Percentiles rank a stretch among this genome's conserved stretches.
Evolutionary conservation across 2,329 filamentous ascomycete genomes (phyloP).

Genomic region (Monosporascus sp.): DNA sequence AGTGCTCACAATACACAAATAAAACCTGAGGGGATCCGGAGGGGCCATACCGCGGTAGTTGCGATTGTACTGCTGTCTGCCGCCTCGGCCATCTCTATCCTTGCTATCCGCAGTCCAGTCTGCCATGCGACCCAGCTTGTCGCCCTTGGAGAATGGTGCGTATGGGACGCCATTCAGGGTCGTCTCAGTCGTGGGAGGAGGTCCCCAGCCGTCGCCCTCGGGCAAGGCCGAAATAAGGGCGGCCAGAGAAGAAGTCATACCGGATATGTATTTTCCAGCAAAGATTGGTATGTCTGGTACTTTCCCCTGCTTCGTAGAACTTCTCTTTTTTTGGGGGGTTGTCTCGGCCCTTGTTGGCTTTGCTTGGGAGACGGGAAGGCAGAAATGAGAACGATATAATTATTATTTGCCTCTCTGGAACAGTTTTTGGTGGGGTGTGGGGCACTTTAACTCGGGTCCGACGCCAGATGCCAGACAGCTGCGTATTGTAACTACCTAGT

Average conservation of each 20-base stretch:
- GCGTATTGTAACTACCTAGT: background rate
- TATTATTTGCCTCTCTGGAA: background rate
- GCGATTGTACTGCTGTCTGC: slow-evolving; percentile 83
- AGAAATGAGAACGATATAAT: background rate
- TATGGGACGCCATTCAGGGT: slow-evolving; percentile 94
- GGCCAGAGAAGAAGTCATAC: slow-evolving; percentile 33
- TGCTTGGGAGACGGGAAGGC: background rate
- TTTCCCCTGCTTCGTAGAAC: no score
- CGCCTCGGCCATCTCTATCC: slow-evolving; percentile 68
- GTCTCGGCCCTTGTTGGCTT: background rate
- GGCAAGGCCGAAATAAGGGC: slow-evolving; percentile 67
- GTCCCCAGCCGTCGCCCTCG: slow-evolving; percentile 81
- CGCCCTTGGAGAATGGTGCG: slow-evolving; percentile 95
- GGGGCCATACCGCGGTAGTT: slow-evolving; percentile 76
- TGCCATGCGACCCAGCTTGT: slow-evolving; percentile 98
- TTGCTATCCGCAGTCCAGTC: slow-evolving; percentile 95
- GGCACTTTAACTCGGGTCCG: background rate
- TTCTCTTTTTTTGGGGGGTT: background rate
- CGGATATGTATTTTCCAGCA: slow-evolving; percentile 1
- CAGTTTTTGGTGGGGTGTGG: background rate
- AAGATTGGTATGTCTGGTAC: no score
- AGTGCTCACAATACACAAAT: slow-evolving; percentile 2
- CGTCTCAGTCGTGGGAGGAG: slow-evolving; percentile 73
- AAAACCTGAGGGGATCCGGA: background rate
- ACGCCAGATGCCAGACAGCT: background rate